These are phyloP conservation scores for Pharus latifolius DNA, from an alignment of 176 grass and related monocot species.

Conservation along the genomic window DNA sequence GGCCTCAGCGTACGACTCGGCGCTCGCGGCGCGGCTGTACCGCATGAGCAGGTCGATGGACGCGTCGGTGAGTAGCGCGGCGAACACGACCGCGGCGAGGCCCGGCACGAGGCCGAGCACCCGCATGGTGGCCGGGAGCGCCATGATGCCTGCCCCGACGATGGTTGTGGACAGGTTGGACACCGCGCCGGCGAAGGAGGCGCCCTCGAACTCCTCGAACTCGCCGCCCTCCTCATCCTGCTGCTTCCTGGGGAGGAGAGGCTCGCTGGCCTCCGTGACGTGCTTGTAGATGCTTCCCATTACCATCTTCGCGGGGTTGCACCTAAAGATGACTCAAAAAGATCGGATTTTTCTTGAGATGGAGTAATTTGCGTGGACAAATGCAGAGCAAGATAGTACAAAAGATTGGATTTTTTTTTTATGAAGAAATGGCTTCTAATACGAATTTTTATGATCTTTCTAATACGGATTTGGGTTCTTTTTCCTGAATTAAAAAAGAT, in stretches of 20 bases:
- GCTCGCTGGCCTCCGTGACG: constrained; percentile 30
- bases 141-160: constrained; percentile 93
- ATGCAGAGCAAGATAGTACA: too few relatives aligned
- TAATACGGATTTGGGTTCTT: too few relatives aligned
- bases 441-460: too few relatives aligned
- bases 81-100: constrained; percentile 54
- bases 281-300: constrained; percentile 28
- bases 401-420: too few relatives aligned
- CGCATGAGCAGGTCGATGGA: constrained; percentile 77
- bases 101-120: constrained; percentile 77
- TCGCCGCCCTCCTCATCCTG: background rate
- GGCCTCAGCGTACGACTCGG: constrained; percentile 47
- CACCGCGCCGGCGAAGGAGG: constrained; percentile 67
- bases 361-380: constrained; percentile 12
- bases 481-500: too few relatives aligned
- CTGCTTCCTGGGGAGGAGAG: constrained; percentile 43
- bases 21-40: constrained; percentile 58
- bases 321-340: background rate
- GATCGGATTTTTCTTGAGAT: background rate
- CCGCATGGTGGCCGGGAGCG: constrained; percentile 88
- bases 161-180: constrained; percentile 94
- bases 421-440: too few relatives aligned
- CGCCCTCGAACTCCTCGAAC: constrained; percentile 50
- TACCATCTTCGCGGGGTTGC: constrained; percentile 2
- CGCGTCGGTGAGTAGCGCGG: constrained; percentile 65